Evolutionary conservation across 2,329 filamentous ascomycete species (phyloP).

Genomic region (Lasiodiplodia theobromae): DNA sequence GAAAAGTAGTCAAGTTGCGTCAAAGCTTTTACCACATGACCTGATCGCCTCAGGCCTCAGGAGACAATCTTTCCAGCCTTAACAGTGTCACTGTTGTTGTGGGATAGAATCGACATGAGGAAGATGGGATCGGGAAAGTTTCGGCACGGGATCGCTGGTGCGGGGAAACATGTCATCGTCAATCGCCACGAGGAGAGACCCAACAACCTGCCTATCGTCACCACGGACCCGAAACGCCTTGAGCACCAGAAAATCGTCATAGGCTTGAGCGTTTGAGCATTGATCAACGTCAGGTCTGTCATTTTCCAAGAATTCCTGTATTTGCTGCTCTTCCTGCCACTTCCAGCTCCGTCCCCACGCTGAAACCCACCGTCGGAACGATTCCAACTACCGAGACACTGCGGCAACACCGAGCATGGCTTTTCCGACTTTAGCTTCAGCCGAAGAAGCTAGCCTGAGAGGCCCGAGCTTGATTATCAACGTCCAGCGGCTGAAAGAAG

Average conservation of each 20-base stretch:
- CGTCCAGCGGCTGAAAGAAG: not conserved
- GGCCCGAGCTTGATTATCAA: not conserved
- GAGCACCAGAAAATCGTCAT: not conserved
- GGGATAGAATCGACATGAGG: too few relatives aligned
- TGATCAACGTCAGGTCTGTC: not conserved
- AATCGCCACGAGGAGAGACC: too few relatives aligned
- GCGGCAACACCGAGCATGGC: too few relatives aligned
- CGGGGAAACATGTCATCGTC: not conserved
- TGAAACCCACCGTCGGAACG: not conserved
- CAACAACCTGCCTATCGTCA: not conserved
- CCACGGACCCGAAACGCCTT: too few relatives aligned
- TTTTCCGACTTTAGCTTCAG: too few relatives aligned
- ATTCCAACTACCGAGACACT: slow-evolving; percentile 1
- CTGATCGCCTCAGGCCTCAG: not conserved
- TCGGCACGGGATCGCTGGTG: not conserved
- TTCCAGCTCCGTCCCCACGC: not conserved
- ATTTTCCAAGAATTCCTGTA: not conserved
- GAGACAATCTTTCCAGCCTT: not conserved
- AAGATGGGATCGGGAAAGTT: not conserved
- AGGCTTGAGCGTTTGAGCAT: not conserved
- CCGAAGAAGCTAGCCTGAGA: not conserved
- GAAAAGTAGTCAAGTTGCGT: too few relatives aligned
- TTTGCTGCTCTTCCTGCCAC: not conserved
- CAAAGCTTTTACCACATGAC: too few relatives aligned
- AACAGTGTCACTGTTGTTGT: not conserved